These are phyloP conservation scores for Tetraselmis striata DNA, from an alignment of 139 green algal genomes.

Conservation along the genomic window DNA sequence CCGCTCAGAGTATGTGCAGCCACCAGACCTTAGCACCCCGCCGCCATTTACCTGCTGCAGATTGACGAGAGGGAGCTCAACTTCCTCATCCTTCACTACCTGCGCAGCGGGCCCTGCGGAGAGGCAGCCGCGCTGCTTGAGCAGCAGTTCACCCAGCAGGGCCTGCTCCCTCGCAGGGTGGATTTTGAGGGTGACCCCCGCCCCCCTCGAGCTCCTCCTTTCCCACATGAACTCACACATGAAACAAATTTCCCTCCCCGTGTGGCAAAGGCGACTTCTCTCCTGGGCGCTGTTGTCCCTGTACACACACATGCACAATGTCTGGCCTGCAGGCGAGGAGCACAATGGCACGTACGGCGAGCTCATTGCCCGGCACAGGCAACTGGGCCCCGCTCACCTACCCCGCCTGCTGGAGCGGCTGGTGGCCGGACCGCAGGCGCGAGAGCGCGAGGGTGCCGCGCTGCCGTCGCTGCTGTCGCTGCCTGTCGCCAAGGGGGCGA, in stretches of 20 bases:
- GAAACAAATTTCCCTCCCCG: no score
- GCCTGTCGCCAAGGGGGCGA: no score
- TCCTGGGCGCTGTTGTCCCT: no score
- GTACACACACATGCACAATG: no score
- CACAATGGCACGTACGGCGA: neutral
- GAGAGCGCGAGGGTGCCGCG: neutral
- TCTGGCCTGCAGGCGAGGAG: neutral
- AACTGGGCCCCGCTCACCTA: neutral
- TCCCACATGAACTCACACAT: no score
- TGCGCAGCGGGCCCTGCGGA: slow-evolving; percentile 26
- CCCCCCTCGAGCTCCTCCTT: no score
- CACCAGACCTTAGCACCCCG: no score
- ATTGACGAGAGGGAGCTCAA: slow-evolving; percentile 27
- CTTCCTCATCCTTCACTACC: slow-evolving; percentile 38
- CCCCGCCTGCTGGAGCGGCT: neutral
- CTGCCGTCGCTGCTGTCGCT: neutral
- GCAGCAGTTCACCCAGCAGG: neutral
- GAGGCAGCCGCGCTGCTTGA: slow-evolving; percentile 5
- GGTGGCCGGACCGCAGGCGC: neutral
- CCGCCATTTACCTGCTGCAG: no score
- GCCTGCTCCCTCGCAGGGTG: neutral
- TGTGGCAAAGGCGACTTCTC: no score
- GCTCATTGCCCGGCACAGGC: neutral
- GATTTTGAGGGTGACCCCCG: neutral
- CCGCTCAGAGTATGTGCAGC: no score